Percentiles rank a stretch among this genome's conserved stretches.
phyloP scores from a whole-genome alignment of 306 rosid genomes.

The Dicorynia guianensis region DNA sequence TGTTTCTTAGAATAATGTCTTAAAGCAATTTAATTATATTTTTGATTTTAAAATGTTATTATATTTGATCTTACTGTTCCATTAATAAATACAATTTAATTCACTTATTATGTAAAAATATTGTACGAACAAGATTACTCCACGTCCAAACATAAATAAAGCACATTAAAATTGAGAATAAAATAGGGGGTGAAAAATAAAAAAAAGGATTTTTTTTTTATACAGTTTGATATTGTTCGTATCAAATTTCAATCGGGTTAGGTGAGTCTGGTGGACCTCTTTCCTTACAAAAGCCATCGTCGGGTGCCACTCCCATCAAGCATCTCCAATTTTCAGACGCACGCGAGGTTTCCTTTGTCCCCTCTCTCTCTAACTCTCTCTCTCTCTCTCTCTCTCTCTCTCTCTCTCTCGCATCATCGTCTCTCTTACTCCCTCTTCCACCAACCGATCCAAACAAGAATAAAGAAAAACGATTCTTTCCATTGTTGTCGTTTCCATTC shows the following conservation, averaged over 20 bases:
- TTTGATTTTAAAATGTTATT: too few species aligned
- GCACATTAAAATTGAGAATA: too few species aligned
- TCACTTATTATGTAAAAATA: too few species aligned
- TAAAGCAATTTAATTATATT: too few species aligned
- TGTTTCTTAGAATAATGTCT: too few species aligned
- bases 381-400: neutral
- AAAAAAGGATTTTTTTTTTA: too few species aligned
- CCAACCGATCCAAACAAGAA: neutral
- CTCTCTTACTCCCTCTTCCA: neutral
- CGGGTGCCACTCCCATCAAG: neutral
- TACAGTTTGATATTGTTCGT: too few species aligned
- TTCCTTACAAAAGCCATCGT: conserved; percentile 31
- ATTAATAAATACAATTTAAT: too few species aligned
- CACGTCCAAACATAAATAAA: too few species aligned
- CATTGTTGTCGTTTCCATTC: neutral
- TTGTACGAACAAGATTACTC: too few species aligned
- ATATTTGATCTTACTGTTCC: too few species aligned
- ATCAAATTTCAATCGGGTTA: conserved; percentile 13
- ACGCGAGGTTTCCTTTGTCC: neutral
- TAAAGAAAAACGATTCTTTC: neutral
- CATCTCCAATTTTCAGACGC: neutral
- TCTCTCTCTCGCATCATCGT: neutral
- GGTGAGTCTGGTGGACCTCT: conserved; percentile 38
- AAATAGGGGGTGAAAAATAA: too few species aligned
- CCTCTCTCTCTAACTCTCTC: neutral